Percentiles rank a stretch among this genome's conserved stretches.
Conservation (phyloP, 495 filamentous ascomycete species). For the Monascus purpureus region DNA sequence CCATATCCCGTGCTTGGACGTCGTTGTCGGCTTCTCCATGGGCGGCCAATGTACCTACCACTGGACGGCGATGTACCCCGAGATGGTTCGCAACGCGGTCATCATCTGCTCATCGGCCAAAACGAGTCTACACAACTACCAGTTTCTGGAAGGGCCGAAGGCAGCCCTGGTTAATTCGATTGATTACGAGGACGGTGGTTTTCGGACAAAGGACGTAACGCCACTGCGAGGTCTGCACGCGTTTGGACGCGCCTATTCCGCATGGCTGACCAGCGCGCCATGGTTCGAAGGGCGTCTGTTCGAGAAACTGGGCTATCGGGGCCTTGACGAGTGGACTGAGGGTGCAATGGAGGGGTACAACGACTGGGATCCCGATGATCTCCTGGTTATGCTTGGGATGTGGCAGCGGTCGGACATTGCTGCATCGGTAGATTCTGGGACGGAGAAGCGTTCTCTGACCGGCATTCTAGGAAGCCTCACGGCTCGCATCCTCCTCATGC, state of each 20-base stretch:
- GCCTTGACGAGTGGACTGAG: conserved; percentile 47
- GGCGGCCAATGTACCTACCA: conserved; percentile 50
- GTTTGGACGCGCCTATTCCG: conserved; percentile 50
- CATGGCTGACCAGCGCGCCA: conserved; percentile 50
- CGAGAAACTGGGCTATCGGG: conserved; percentile 36
- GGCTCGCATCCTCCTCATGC: conserved; percentile 42
- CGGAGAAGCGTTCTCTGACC: conserved; percentile 31
- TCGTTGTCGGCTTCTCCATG: conserved; percentile 50
- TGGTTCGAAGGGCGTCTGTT: conserved; percentile 49
- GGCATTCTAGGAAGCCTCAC: conserved; percentile 40
- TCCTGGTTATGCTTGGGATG: conserved; percentile 46
- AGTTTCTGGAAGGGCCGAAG: conserved; percentile 54
- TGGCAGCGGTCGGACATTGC: conserved; percentile 50
- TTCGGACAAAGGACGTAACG: conserved; percentile 15
- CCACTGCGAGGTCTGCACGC: conserved; percentile 41
- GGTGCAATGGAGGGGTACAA: conserved; percentile 27
- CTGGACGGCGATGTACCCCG: conserved; percentile 48
- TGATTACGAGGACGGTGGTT: conserved; percentile 28
- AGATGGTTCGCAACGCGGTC: conserved; percentile 39
- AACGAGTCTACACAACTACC: conserved; percentile 51
- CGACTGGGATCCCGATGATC: conserved; percentile 41
- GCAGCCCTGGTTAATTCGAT: conserved; percentile 28
- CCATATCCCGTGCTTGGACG: conserved; percentile 33
- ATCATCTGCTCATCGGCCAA: conserved; percentile 52
- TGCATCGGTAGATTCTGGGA: conserved; percentile 21